Conservation (phyloP, 805 yeast species). For the Candida verbasci region DNA sequence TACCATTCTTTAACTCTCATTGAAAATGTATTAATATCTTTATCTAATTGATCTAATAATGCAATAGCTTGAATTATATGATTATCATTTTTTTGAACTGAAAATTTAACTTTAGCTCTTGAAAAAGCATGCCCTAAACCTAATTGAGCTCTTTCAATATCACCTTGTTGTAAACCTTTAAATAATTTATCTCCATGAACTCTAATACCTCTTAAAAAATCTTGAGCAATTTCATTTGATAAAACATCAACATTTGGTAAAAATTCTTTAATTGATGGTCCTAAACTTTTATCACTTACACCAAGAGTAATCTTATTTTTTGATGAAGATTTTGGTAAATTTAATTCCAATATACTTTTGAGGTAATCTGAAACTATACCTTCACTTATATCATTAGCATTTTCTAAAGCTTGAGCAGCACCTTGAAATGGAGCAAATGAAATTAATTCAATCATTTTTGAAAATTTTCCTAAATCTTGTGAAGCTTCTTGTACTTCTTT, state of each 20-base stretch:
- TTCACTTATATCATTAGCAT: conserved; percentile 96
- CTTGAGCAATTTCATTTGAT: conserved; percentile 90
- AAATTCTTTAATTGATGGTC: conserved; percentile 91
- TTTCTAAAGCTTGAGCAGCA: conserved; percentile 98
- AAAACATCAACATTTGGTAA: conserved; percentile 88
- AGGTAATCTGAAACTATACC: conserved; percentile 93
- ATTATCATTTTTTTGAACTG: conserved; percentile 97
- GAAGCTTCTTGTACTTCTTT: conserved; percentile 92
- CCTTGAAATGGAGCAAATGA: conserved; percentile 98
- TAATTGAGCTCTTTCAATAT: conserved; percentile 94
- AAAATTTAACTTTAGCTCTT: conserved; percentile 97
- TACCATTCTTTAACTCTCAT: conserved; percentile 99
- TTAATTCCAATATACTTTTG: conserved; percentile 83
- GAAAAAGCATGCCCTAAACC: conserved; percentile 99
- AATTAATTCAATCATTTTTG: conserved; percentile 88
- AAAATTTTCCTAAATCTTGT: conserved; percentile 78
- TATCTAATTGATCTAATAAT: conserved; percentile 92
- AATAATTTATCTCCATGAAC: conserved; percentile 82
- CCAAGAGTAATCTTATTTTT: conserved; percentile 73
- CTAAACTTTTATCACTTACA: conserved; percentile 90
- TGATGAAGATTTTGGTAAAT: conserved; percentile 75
- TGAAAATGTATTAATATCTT: conserved; percentile 94
- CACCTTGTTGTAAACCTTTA: conserved; percentile 91
- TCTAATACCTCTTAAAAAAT: conserved; percentile 92
- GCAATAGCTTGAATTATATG: conserved; percentile 99